Base-by-base conservation (phyloP, 2,329 filamentous ascomycete genomes). In the Pseudogymnoascus sp. region DNA sequence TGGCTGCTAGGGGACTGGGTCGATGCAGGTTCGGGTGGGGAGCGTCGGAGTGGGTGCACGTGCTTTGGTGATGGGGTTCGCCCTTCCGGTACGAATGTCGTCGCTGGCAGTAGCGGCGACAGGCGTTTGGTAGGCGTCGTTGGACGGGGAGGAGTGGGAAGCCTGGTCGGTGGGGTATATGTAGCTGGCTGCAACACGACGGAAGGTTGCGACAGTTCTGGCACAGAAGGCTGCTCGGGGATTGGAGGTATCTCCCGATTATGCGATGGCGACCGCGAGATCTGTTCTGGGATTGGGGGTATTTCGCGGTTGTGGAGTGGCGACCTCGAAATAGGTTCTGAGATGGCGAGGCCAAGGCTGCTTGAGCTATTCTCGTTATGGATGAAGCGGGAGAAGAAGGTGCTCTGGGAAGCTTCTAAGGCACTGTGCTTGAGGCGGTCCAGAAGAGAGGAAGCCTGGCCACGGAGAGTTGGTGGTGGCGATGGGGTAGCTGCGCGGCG, bases 1-100 rank as follows among this genome's bases (percentile, higher is more conserved):
- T 56, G 6, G 4, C 28, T 19, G 28, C n/a, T 56, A 19, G 50
- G n/a, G 8, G 78, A 77, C 65, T 81, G 76, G 12, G 73, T 66
- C 33, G 70, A 19, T 56, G 50, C 28, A 33, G 50, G 19, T 14
- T 56, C 50, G 4, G 50, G 50, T 19, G 50, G 50, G 5, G 50
- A 56, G 26, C 50, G 28, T 33, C 50, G 26, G 3, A 56, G 50
- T 33, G 50, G 50, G 4, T 56, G 50, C 2, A 56, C 10, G 50
- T 56, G 26, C 50, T 56, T 33, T 56, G 50, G 50, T 33, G 50
- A 56, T 33, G 50, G 50, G n/a, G n/a, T 33, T 56, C 12, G 26
- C 26, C 50, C 50, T 5, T 56, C 50, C 12, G 50, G 50, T 2
- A 56, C 50, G 8, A 56, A 56, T 33, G 50, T 56, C 28, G 50